Conservation (phyloP, 805 yeast genomes). For the Schwanniomyces pseudopolymorphus region DNA sequence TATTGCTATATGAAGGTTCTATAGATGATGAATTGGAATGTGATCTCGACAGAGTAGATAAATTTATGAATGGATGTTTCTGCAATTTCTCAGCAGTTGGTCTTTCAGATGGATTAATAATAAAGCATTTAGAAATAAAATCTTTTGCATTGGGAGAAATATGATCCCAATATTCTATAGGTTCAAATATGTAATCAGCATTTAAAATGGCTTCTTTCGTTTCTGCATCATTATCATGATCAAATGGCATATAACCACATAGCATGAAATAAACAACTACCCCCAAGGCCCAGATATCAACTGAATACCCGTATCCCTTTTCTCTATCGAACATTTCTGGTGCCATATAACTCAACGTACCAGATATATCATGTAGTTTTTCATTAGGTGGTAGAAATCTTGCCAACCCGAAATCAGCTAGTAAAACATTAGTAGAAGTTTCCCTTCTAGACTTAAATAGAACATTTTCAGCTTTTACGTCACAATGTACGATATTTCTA, state of each 20-base stretch:
- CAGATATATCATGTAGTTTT: constrained; percentile 50
- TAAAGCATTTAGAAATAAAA: constrained; percentile 56
- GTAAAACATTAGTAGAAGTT: constrained; percentile 37
- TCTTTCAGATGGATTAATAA: constrained; percentile 44
- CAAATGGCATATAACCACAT: constrained; percentile 77
- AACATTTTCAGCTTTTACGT: constrained; percentile 70
- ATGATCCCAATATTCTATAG: constrained; percentile 55
- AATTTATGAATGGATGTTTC: constrained; percentile 40
- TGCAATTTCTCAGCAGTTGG: constrained; percentile 45
- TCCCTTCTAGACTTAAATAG: constrained; percentile 43
- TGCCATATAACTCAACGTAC: constrained; percentile 75
- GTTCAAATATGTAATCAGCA: constrained; percentile 62
- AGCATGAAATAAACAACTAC: constrained; percentile 69
- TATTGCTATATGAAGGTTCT: not conserved
- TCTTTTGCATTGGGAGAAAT: constrained; percentile 55
- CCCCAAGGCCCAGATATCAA: constrained; percentile 78
- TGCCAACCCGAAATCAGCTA: constrained; percentile 70
- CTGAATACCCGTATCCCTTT: constrained; percentile 55
- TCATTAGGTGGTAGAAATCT: constrained; percentile 37
- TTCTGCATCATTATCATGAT: constrained; percentile 67
- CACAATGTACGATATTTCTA: constrained; percentile 66
- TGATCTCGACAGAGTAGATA: not conserved
- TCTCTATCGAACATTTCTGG: constrained; percentile 59
- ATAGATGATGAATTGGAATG: not conserved
- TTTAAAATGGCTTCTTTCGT: constrained; percentile 60